A percentile compares a stretch with the other conserved stretches of the same genome.
These are phyloP conservation scores for Sequoia sempervirens DNA, from an alignment of 75 land plant genomes.

Conservation along the genomic window DNA sequence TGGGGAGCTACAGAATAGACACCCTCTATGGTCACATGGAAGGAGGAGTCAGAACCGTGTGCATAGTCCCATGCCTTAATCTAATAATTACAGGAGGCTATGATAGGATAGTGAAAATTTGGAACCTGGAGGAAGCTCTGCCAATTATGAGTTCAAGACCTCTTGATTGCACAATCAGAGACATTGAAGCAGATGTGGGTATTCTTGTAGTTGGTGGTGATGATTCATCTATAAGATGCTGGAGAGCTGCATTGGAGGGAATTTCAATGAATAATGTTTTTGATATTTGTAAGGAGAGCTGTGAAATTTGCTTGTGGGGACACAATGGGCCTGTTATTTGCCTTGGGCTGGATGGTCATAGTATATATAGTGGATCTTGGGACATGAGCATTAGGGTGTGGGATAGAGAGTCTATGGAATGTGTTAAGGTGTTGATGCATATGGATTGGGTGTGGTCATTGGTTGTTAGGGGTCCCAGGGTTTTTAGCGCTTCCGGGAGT, in stretches of 20 bases:
- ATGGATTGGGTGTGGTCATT: slow-evolving; percentile 93
- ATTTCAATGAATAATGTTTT: slow-evolving; percentile 52
- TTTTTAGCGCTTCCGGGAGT: slow-evolving; percentile 73
- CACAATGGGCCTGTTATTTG: slow-evolving; percentile 88
- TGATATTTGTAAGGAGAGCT: slow-evolving; percentile 16
- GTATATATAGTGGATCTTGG: slow-evolving; percentile 93
- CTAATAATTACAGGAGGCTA: slow-evolving; percentile 78
- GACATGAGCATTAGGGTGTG: slow-evolving; percentile 82
- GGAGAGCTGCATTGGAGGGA: slow-evolving; percentile 58
- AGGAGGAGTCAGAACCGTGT: slow-evolving; percentile 62
- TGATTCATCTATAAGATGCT: slow-evolving; percentile 64
- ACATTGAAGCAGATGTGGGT: slow-evolving; percentile 66
- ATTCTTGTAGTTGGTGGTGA: slow-evolving; percentile 76
- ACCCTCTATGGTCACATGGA: slow-evolving; percentile 71
- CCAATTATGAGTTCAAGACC: slow-evolving; percentile 54
- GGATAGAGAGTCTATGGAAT: slow-evolving; percentile 52
- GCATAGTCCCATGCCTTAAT: slow-evolving; percentile 58
- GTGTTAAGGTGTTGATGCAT: slow-evolving; percentile 55
- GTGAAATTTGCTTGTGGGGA: slow-evolving; percentile 54
- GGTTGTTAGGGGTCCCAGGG: slow-evolving; percentile 49
- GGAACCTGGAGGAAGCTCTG: slow-evolving; percentile 82
- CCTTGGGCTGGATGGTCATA: slow-evolving; percentile 55
- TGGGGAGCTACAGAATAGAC: slow-evolving; percentile 70
- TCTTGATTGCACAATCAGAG: slow-evolving; percentile 68
- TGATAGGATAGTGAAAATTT: slow-evolving; percentile 68